These are phyloP conservation scores for Spinacia oleracea DNA, from an alignment of 179 eudicot species.

Conservation along the genomic window DNA sequence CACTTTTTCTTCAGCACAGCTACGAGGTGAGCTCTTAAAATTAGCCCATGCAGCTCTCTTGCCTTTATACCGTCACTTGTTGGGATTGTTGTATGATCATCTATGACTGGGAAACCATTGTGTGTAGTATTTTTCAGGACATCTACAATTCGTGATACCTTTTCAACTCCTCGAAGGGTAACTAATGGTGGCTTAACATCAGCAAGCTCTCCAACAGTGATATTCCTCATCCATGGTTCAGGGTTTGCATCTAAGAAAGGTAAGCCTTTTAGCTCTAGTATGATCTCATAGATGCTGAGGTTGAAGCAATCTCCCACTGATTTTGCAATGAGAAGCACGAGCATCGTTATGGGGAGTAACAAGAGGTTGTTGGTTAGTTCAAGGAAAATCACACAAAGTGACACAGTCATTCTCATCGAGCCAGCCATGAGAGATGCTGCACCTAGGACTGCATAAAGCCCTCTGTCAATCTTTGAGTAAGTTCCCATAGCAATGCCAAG, in stretches of 20 bases:
- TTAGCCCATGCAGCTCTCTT: constrained; percentile 62
- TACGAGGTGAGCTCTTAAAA: constrained; percentile 71
- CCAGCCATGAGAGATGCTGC: constrained; percentile 98
- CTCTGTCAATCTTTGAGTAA: constrained; percentile 74
- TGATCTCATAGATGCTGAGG: constrained; percentile 85
- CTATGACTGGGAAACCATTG: constrained; percentile 87
- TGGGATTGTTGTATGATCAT: constrained; percentile 37
- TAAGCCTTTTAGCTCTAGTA: constrained; percentile 80
- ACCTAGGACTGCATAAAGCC: constrained; percentile 87
- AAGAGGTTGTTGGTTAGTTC: constrained; percentile 88
- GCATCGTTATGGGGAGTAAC: constrained; percentile 86
- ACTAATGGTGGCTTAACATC: constrained; percentile 76
- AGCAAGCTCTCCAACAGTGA: constrained; percentile 78
- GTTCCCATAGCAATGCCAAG: constrained; percentile 73
- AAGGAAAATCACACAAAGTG: constrained; percentile 85
- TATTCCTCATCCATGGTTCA: constrained; percentile 94
- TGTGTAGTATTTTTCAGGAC: constrained; percentile 75
- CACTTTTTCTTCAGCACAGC: constrained; percentile 81
- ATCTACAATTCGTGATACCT: constrained; percentile 74
- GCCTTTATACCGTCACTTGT: constrained; percentile 37
- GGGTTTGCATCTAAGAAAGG: constrained; percentile 87
- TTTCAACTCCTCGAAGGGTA: constrained; percentile 68
- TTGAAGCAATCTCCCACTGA: constrained; percentile 88
- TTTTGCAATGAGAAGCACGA: constrained; percentile 84
- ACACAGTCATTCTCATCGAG: constrained; percentile 97